Base-by-base conservation (phyloP, 257 asterid genomes). In the Scutellaria baicalensis region DNA sequence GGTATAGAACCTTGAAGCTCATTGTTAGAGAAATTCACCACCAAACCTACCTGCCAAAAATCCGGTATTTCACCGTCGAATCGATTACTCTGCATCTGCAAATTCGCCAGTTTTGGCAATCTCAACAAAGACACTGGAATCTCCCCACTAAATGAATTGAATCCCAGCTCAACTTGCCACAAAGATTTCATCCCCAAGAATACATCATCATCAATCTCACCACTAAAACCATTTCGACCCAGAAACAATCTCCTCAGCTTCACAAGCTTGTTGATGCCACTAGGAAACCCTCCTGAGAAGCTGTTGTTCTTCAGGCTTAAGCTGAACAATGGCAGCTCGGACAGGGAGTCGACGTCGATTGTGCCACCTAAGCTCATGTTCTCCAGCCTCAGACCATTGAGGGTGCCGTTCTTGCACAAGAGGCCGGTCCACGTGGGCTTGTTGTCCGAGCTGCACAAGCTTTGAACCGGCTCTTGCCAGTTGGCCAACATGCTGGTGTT, bases 31-130 rank as follows among this genome's bases (percentile, higher is more conserved):
- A 88, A 75, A 42, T 88, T 75, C 6, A 76, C 84, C 0, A 5
- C 23, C 66, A 88, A 74, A 64, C 44, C 50, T 51, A 16, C 14
- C 78, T 83, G 97, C 79, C 60, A 35, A 78, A 90, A 82, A 10
- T 84, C 85, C 0, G 97, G 97, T 59, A 90, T 83, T 5, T 50
- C 39, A 9, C 97, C 92, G 0, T 36, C 48, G 33, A 88, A 86
- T 82, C 35, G 68, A 16, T 89, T 90, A 9, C 81, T 69, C 82
- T 86, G 88, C 47, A 88, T 35, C 75, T 82, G 75, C 77, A 90
- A 64, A 31, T 72, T 65, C 54, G 48, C 75, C 51, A 88, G 83
- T 64, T 38, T 78, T 0, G 80, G 84, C 85, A 82, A 42, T 17
- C 58, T 71, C 16, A 83, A 21, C 36, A 90, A 74, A 0, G 96